A percentile compares a stretch with the other conserved stretches of the same genome.
Conservation (phyloP, 768 basidiomycete genomes). For the Lactifluus hygrophoroides region DNA sequence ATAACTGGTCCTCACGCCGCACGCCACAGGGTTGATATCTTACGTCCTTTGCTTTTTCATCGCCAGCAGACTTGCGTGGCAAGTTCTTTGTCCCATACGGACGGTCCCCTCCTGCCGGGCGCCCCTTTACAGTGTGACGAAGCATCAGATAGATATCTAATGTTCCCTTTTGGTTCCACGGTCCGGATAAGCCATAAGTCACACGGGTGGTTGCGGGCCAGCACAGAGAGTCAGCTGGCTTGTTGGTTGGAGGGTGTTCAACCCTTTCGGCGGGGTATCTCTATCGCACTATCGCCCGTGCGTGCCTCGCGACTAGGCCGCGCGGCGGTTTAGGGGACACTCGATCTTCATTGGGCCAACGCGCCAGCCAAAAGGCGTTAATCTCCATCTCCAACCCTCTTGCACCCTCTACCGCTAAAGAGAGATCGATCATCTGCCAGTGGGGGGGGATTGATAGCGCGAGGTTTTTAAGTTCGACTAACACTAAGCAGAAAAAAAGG, state of each 20-base stretch:
- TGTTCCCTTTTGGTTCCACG: neutral
- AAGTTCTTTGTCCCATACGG: constrained; percentile 14
- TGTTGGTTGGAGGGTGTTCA: neutral
- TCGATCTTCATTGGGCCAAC: neutral
- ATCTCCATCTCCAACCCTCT: too few species aligned
- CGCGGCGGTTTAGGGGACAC: neutral
- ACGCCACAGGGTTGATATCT: neutral
- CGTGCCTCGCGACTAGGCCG: neutral
- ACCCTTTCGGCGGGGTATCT: neutral
- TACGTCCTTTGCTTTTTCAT: neutral
- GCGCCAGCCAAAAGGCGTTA: constrained; percentile 3
- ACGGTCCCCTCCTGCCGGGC: neutral
- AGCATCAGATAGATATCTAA: constrained; percentile 11
- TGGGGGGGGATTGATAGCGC: neutral
- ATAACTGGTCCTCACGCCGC: neutral
- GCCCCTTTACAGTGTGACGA: too few species aligned
- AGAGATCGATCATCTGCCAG: neutral
- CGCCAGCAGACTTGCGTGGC: neutral
- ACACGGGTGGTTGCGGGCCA: too few species aligned
- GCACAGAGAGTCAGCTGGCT: constrained; percentile 3
- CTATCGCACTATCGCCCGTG: constrained; percentile 16
- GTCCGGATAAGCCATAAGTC: neutral
- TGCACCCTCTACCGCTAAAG: neutral
- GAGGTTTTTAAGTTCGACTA: neutral
- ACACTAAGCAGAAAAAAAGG: too few species aligned